These are phyloP conservation scores for Saccharomycopsis schoenii DNA, from an alignment of 805 yeast species.

Conservation along the genomic window DNA sequence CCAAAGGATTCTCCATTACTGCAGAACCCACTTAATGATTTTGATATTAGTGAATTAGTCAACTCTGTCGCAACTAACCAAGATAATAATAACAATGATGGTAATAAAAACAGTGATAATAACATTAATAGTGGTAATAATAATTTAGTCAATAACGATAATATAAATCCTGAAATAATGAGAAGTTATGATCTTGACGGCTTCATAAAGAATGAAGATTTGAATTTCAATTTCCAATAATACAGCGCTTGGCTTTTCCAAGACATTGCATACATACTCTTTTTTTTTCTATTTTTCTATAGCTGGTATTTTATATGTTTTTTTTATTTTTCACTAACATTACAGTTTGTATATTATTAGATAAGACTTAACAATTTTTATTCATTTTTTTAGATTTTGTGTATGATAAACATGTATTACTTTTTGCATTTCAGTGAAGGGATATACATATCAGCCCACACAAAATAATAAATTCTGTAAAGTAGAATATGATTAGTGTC, in stretches of 20 bases:
- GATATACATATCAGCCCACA: too few relatives aligned
- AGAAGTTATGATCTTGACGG: background rate
- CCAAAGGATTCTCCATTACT: background rate
- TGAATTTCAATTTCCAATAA: constrained; percentile 2
- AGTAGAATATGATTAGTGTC: too few relatives aligned
- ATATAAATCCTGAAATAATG: background rate
- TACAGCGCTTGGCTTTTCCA: background rate
- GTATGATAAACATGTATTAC: background rate
- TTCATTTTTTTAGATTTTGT: background rate
- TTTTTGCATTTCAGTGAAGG: too few relatives aligned
- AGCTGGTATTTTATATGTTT: background rate
- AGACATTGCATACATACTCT: background rate
- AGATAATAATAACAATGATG: background rate
- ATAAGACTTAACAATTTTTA: background rate
- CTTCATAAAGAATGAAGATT: constrained; percentile 5
- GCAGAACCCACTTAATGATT: background rate
- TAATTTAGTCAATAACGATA: background rate
- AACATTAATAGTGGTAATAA: background rate
- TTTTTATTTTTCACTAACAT: background rate
- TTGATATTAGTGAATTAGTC: background rate
- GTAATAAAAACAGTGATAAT: background rate
- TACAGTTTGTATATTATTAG: background rate
- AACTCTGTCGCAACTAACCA: background rate
- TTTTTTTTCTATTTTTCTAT: background rate
- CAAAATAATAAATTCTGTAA: too few relatives aligned